Percentiles rank a stretch among this genome's conserved stretches.
These are phyloP conservation scores for Fusarium staphyleae DNA, from an alignment of 2,329 filamentous ascomycete genomes.

Conservation along the genomic window DNA sequence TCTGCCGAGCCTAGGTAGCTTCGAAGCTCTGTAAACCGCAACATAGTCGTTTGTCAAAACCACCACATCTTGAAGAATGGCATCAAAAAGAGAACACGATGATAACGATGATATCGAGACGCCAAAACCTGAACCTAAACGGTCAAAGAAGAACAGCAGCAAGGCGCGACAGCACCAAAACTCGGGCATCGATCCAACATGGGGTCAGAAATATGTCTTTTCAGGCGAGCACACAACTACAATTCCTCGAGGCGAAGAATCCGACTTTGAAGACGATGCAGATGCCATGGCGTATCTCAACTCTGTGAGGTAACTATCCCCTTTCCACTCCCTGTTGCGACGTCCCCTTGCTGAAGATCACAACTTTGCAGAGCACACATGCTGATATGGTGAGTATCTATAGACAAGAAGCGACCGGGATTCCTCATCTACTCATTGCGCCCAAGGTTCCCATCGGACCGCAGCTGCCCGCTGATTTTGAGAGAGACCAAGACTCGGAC, in stretches of 20 bases:
- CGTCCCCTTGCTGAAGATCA: slow-evolving; percentile 42
- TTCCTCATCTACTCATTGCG: slow-evolving; percentile 76
- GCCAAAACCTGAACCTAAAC: slow-evolving; percentile 39
- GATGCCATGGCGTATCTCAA: slow-evolving; percentile 75
- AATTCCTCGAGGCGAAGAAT: slow-evolving; percentile 59
- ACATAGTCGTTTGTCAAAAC: neutral
- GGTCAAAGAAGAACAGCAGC: slow-evolving; percentile 41
- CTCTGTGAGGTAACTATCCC: slow-evolving; percentile 69
- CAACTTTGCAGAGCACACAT: slow-evolving; percentile 32
- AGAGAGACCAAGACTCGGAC: slow-evolving; percentile 32
- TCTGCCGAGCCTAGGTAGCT: slow-evolving; percentile 7
- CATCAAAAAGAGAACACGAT: slow-evolving; percentile 46
- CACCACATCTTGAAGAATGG: slow-evolving; percentile 39
- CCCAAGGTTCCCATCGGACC: slow-evolving; percentile 62
- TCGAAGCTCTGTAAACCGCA: slow-evolving; percentile 9
- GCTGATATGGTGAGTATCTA: slow-evolving; percentile 60
- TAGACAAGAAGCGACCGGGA: slow-evolving; percentile 77
- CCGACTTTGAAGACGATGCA: slow-evolving; percentile 71
- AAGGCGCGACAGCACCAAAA: slow-evolving; percentile 52
- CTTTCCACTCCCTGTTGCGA: neutral
- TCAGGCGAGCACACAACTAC: slow-evolving; percentile 63
- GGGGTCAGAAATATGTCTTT: slow-evolving; percentile 76
- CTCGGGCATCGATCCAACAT: slow-evolving; percentile 65
- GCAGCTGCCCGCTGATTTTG: slow-evolving; percentile 53
- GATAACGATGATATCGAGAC: slow-evolving; percentile 43